Conservation (phyloP, 1,284 basidiomycete species). For the Hemileia vastatrix region DNA sequence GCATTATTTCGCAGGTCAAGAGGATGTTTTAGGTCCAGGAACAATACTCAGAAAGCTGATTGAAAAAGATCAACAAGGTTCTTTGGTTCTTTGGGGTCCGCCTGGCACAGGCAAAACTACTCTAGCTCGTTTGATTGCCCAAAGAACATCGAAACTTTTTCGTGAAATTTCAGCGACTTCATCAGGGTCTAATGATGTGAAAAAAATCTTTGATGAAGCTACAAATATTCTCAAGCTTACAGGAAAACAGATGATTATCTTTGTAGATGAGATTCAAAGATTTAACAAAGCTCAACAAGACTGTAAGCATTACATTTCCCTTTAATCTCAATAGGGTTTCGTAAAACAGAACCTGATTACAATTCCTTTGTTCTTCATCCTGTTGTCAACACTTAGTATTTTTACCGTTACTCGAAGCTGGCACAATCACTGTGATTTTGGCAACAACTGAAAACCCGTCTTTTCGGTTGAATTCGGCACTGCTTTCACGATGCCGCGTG, state of each 20-base stretch:
- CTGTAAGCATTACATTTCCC: constrained; percentile 11
- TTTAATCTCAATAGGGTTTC: constrained; percentile 34
- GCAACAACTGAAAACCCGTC: constrained; percentile 90
- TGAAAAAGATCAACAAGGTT: constrained; percentile 40
- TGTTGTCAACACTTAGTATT: no score
- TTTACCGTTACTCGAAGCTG: constrained; percentile 27
- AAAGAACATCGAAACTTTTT: constrained; percentile 53
- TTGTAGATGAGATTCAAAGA: constrained; percentile 81
- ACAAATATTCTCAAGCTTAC: constrained; percentile 60
- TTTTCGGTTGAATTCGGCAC: constrained; percentile 61
- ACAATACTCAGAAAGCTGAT: constrained; percentile 53
- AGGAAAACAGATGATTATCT: constrained; percentile 61
- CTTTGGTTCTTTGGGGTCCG: constrained; percentile 55
- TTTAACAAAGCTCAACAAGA: constrained; percentile 73
- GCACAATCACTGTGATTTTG: constrained; percentile 55
- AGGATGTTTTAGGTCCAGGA: constrained; percentile 53
- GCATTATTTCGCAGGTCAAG: constrained; percentile 59
- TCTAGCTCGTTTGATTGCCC: constrained; percentile 60
- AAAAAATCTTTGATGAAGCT: constrained; percentile 69
- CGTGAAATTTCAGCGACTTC: constrained; percentile 45
- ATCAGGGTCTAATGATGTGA: constrained; percentile 67
- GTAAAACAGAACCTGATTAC: background rate
- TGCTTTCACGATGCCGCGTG: constrained; percentile 67
- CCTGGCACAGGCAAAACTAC: constrained; percentile 73
- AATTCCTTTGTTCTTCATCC: no score